Evolutionary conservation across 371 early-diverging fungal species (phyloP).

Genomic region (Saksenaea vasiformis): DNA sequence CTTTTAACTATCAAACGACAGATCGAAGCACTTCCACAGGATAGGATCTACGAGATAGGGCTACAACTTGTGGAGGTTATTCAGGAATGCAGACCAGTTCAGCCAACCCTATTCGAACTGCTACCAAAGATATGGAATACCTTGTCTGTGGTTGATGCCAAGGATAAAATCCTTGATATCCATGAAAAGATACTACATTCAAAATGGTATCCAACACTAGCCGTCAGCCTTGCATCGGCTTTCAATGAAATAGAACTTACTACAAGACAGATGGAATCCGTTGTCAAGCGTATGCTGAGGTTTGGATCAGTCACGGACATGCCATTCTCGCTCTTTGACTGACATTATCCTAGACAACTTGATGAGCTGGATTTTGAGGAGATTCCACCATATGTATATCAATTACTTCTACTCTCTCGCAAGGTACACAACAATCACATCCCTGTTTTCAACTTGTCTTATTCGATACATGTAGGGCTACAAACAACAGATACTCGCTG

Average conservation of each 20-base stretch:
- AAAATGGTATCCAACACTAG: conserved; percentile 43
- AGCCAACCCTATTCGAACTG: conserved; percentile 46
- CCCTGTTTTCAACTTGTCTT: not conserved
- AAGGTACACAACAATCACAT: conserved; percentile 40
- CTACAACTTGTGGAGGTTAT: conserved; percentile 18
- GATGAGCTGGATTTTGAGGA: conserved; percentile 54
- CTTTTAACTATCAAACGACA: conserved; percentile 7
- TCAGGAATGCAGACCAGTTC: conserved; percentile 32
- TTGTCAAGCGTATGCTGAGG: conserved; percentile 36
- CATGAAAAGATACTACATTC: conserved; percentile 37
- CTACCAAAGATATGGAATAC: conserved; percentile 47
- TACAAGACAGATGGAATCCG: conserved; percentile 36
- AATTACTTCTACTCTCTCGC: conserved; percentile 55
- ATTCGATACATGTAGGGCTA: conserved; percentile 34
- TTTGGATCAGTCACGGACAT: conserved; percentile 8
- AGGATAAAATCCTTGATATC: conserved; percentile 26
- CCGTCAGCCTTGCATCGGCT: conserved; percentile 46
- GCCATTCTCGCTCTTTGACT: not conserved
- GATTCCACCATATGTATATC: conserved; percentile 58
- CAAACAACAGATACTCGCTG: conserved; percentile 43
- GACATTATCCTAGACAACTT: conserved; percentile 37
- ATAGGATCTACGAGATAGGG: conserved; percentile 17
- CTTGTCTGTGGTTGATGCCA: conserved; percentile 31
- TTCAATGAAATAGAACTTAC: conserved; percentile 56
- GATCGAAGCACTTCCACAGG: conserved; percentile 31